Evolutionary conservation across 1,284 basidiomycete species (phyloP).

Genomic region (Porodaedalea pini): DNA sequence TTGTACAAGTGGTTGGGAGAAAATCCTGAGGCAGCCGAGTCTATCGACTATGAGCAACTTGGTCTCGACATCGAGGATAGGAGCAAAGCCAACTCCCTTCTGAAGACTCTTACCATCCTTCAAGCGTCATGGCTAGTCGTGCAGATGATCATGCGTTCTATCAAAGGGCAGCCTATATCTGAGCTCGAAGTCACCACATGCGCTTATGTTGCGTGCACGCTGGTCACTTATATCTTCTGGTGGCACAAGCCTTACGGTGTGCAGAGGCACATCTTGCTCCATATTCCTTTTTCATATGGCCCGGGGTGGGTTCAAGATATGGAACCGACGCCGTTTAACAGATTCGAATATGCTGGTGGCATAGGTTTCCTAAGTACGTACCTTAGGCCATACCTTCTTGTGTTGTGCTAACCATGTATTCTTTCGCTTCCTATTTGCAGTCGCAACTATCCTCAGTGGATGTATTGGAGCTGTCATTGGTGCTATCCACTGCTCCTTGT

Average conservation of each 20-base stretch:
- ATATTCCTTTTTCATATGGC: no score
- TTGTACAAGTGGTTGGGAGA: no score
- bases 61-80: slow-evolving; percentile 12
- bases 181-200: slow-evolving; percentile 18
- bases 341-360: no score
- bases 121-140: slow-evolving; percentile 18
- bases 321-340: no score
- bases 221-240: slow-evolving; percentile 13
- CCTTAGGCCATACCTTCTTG: no score
- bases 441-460: no score
- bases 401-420: no score
- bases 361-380: no score
- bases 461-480: no score
- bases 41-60: not conserved
- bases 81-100: slow-evolving; percentile 11
- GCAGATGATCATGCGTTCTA: slow-evolving; percentile 16
- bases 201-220: slow-evolving; percentile 2
- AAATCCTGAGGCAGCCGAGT: no score
- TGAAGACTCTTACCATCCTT: slow-evolving; percentile 12
- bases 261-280: slow-evolving; percentile 11
- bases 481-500: not conserved
- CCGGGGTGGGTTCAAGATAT: no score
- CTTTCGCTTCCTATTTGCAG: no score
- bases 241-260: slow-evolving; percentile 22
- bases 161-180: slow-evolving; percentile 12